Evolutionary conservation across 805 yeast genomes (phyloP), one percentile per base, ranked within the genome.

Genomic region (Candida sithepensis): DNA sequence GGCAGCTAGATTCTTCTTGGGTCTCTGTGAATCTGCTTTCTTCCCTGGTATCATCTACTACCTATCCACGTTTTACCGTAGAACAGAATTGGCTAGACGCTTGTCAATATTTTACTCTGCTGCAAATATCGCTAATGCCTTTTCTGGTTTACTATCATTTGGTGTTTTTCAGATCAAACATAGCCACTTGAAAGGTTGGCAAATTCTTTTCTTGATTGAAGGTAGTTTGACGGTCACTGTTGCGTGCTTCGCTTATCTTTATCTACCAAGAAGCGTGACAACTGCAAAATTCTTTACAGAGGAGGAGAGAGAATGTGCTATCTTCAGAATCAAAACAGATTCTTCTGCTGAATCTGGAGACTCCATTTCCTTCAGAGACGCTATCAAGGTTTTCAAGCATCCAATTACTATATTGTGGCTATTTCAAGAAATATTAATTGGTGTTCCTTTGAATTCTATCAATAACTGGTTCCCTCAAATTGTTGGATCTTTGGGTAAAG

Each of bases 381-480:
- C 78, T 10, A 49, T 73, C 24, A 64, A 66, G 47, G 75, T 74
- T 9, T 73, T 75, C 52, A 62, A 61, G 39, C 76, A 72, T 50
- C 80, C 80, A 5, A 67, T 73, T 8, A 65, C 72, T 10, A 52
- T 71, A 44, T 69, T 68, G 10, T 75, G 79, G 79, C 59, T 75
- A 64, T 57, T 73, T 10, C 51, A 56, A 32, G 78, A 75, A 62
- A 58, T 74, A 40, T 62, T 69, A 37, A 67, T 74, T 41, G 79
- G 78, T 46, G 79, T 75, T 21, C 79, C 79, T 2, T 58, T 75
- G 30, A 73, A 72, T 49, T 72, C 77, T n/a, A 67, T 72, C 48
- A 70, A 71, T 46, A 73, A 71, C 56, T 73, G 77, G 77, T 72
- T 74, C 51, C 79, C 80, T 3, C 79, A 74, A 53, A 71, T 71